These are phyloP conservation scores for Colletotrichum zoysiae DNA, from an alignment of 2,329 filamentous ascomycete species.

Conservation along the genomic window DNA sequence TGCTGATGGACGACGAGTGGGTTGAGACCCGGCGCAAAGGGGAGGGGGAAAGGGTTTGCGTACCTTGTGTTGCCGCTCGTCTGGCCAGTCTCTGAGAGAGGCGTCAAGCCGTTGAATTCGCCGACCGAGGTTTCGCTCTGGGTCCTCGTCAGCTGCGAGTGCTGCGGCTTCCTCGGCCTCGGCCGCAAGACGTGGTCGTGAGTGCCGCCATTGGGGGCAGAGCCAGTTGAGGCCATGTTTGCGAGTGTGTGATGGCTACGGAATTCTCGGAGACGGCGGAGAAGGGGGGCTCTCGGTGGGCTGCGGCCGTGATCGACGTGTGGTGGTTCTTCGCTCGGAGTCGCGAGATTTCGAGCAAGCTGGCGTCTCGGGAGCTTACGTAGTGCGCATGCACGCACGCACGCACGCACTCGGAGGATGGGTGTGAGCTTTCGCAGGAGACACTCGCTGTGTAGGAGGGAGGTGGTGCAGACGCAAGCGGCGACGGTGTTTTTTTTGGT, in stretches of 20 bases:
- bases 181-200: conserved; percentile 62
- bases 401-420: neutral
- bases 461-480: conserved; percentile 17
- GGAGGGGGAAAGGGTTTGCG: neutral
- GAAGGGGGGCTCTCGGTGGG: neutral
- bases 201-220: conserved; percentile 33
- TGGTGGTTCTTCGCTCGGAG: neutral
- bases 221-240: conserved; percentile 33
- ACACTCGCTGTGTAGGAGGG: neutral
- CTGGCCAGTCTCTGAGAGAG: conserved; percentile 35
- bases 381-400: neutral
- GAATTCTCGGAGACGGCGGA: neutral
- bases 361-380: neutral
- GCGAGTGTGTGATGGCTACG: neutral
- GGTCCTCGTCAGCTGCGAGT: conserved; percentile 52
- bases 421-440: neutral
- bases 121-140: conserved; percentile 39
- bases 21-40: neutral
- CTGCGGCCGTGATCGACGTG: neutral
- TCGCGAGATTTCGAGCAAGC: neutral
- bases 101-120: conserved; percentile 30
- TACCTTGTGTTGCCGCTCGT: conserved; percentile 41
- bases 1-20: neutral
- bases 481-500: neutral
- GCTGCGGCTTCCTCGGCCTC: conserved; percentile 63